Evolutionary conservation across 2,329 filamentous ascomycete genomes (phyloP).

Genomic region (Fusarium algeriense): DNA sequence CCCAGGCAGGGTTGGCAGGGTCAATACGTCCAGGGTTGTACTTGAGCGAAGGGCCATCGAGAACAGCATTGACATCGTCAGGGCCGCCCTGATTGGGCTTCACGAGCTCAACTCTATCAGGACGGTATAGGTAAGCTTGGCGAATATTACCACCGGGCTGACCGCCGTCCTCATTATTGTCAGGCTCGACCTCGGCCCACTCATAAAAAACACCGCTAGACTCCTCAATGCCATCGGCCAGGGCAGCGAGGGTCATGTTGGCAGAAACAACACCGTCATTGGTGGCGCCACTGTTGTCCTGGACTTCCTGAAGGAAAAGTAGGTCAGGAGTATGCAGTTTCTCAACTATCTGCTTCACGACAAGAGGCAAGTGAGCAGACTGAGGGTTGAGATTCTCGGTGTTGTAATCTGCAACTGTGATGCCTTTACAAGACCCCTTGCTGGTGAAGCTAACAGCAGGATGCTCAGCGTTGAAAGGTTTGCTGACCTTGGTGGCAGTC

Average conservation of each 20-base stretch:
- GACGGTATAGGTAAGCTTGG: conserved; percentile 76
- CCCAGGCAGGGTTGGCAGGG: conserved; percentile 70
- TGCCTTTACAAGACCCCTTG: conserved; percentile 67
- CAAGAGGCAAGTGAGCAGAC: conserved; percentile 65
- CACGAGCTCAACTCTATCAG: conserved; percentile 68
- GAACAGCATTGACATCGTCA: conserved; percentile 68
- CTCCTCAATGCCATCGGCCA: conserved; percentile 64
- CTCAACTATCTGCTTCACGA: conserved; percentile 74
- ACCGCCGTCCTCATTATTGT: conserved; percentile 73
- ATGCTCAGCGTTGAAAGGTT: conserved; percentile 60
- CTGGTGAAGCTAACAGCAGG: conserved; percentile 66
- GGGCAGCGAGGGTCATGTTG: conserved; percentile 69
- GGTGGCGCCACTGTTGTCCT: conserved; percentile 73
- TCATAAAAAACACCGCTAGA: conserved; percentile 67
- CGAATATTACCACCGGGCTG: conserved; percentile 79
- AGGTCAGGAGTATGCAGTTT: conserved; percentile 74
- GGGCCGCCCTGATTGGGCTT: conserved; percentile 68
- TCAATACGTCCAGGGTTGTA: conserved; percentile 79
- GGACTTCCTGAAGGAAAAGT: conserved; percentile 77
- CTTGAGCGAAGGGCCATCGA: conserved; percentile 67
- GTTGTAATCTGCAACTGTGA: conserved; percentile 77
- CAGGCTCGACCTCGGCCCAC: conserved; percentile 70
- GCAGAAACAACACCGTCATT: conserved; percentile 69
- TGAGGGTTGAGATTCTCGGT: conserved; percentile 74
- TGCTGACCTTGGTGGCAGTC: conserved; percentile 65